A percentile compares a stretch with the other conserved stretches of the same genome.
Conservation (phyloP, 75 land plant genomes). For the Pinus taeda region DNA sequence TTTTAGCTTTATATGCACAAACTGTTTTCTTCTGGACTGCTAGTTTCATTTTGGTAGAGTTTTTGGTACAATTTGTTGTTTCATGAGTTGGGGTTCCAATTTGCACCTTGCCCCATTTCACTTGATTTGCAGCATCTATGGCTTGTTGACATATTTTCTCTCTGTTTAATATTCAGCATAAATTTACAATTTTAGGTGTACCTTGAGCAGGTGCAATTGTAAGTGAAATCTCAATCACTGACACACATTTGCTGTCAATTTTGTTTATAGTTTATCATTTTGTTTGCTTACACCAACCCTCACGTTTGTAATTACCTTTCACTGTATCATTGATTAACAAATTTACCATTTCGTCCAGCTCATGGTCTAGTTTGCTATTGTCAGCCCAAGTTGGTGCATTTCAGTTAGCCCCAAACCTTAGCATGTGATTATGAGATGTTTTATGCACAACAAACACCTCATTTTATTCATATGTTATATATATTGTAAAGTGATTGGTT, state of each 20-base stretch:
- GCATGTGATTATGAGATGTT: background rate
- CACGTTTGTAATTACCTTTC: background rate
- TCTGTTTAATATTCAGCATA: background rate
- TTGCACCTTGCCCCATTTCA: background rate
- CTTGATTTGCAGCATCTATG: background rate
- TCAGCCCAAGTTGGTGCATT: background rate
- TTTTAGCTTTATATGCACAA: background rate
- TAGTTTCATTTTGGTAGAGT: background rate
- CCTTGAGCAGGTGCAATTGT: background rate
- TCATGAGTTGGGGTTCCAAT: background rate
- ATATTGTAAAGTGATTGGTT: background rate
- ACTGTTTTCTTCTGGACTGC: background rate
- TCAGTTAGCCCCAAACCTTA: background rate
- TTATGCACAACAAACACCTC: background rate
- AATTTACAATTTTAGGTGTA: background rate
- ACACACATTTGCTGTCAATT: background rate
- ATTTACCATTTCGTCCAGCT: background rate
- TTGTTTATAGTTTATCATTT: background rate
- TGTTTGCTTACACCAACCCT: slow-evolving; percentile 1
- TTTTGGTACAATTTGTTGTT: background rate
- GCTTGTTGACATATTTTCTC: background rate
- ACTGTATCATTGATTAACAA: background rate
- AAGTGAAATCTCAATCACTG: background rate
- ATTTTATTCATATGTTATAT: background rate
- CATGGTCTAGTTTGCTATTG: background rate